Base-by-base conservation (phyloP, 169 alveolate genomes). In the Theileria sp. region DNA sequence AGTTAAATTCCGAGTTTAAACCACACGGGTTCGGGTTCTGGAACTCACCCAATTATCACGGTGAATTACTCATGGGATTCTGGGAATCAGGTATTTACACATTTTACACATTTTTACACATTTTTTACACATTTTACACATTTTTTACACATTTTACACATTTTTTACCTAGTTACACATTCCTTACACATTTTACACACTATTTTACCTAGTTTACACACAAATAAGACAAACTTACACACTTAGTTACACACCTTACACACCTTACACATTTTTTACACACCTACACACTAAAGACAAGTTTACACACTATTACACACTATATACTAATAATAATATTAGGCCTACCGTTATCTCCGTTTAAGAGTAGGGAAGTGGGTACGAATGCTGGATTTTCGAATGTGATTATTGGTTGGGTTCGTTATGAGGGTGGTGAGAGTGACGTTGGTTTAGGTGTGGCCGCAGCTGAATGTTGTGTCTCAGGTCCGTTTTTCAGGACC, bases 21-120 rank as follows among this genome's bases (percentile, higher is more conserved):
- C 97, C 97, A 0, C 96, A 94, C 76, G 97, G 97, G 9, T 94
- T 92, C 65, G 97, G 97, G n/a, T 75, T 88, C 65, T 94, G 97
- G 97, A 74, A 92, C 28, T 91, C 93, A 9, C 88, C 89, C 26
- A 83, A 83, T 36, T 81, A 77, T 26, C 91, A 92, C 66, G 97
- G 97, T 3, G 97, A 94, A 49, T 84, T 88, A 26, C 61, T 94
- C 19, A 93, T 93, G 19, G 97, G 97, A 5, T 94, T 88, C 82
- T 94, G 97, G 97, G 92, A 88, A 56, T 82, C 91, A 64, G 97
- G 97, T 25, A 67, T 60, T 71, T 5, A 25, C 44, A 5, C n/a
- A 60, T 3, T 60, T 5, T 60, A 3, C 6, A 7, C 54, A 4
- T 28, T 3, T 1, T 17, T 60, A 60, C 17, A 5, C 68, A 56